These are phyloP conservation scores for Fusarium humuli DNA, from an alignment of 2,329 filamentous ascomycete genomes.

Conservation along the genomic window DNA sequence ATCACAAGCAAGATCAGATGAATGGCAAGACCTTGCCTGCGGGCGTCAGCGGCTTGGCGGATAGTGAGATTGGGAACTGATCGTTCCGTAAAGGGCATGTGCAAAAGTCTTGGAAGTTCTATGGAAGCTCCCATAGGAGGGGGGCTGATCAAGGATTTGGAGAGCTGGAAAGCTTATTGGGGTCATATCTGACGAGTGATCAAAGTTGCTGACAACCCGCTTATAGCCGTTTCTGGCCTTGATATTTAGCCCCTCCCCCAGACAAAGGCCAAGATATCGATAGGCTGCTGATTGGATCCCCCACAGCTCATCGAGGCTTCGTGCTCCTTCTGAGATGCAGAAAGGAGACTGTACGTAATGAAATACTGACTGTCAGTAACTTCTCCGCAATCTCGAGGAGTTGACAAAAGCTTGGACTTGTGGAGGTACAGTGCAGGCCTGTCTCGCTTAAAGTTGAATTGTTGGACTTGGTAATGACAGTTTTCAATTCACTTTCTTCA, in stretches of 20 bases:
- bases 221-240: constrained; percentile 33
- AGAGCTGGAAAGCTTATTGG: constrained; percentile 33
- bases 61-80: constrained; percentile 7
- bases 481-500: background rate
- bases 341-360: constrained; percentile 36
- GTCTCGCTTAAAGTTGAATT: background rate
- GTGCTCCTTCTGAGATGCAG: constrained; percentile 16
- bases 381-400: constrained; percentile 30
- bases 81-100: constrained; percentile 35
- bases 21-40: constrained; percentile 9
- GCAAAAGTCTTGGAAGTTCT: constrained; percentile 28
- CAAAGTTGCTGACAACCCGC: constrained; percentile 18
- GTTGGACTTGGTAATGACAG: background rate
- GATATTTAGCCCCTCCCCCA: constrained; percentile 34
- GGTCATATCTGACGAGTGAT: constrained; percentile 9
- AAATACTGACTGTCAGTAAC: constrained; percentile 17
- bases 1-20: background rate
- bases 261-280: constrained; percentile 32
- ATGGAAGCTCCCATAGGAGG: constrained; percentile 16
- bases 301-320: constrained; percentile 26
- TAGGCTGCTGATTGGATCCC: constrained; percentile 24
- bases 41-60: constrained; percentile 31
- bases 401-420: constrained; percentile 21
- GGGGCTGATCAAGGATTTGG: constrained; percentile 7
- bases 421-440: constrained; percentile 5